phyloP scores from a whole-genome alignment of 139 green algal species.

The Gonium pectorale region DNA sequence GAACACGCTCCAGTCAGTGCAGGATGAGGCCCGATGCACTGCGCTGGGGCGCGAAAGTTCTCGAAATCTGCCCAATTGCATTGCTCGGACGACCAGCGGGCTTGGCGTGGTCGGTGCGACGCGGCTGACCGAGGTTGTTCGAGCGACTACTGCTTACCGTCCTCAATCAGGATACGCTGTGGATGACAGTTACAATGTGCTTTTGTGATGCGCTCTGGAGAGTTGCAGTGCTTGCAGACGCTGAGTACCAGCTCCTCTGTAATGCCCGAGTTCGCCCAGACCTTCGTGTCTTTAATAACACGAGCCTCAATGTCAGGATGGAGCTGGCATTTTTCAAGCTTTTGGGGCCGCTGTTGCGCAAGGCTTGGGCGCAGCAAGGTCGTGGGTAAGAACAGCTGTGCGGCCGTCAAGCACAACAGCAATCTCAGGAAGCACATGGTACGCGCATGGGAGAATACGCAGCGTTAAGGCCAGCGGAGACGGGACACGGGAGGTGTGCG shows the following conservation, averaged over 20 bases:
- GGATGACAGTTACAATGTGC: neutral
- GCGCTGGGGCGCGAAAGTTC: neutral
- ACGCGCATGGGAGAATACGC: too few relatives aligned
- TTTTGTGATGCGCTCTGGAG: neutral
- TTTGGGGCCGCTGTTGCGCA: too few relatives aligned
- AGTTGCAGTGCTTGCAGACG: slow-evolving; percentile 8
- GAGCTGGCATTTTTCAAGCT: neutral
- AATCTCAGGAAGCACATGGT: too few relatives aligned
- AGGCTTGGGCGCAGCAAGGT: too few relatives aligned
- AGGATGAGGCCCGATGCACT: neutral
- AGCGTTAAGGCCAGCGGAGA: too few relatives aligned
- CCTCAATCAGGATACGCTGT: slow-evolving; percentile 11
- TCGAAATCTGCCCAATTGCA: neutral
- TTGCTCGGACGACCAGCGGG: neutral
- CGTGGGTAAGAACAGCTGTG: too few relatives aligned
- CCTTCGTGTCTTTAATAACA: neutral
- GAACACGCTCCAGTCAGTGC: neutral
- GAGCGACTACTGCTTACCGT: neutral
- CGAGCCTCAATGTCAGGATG: slow-evolving; percentile 22
- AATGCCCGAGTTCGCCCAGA: slow-evolving; percentile 6
- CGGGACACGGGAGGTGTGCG: too few relatives aligned
- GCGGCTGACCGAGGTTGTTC: neutral
- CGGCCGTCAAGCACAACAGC: too few relatives aligned
- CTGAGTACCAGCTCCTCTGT: slow-evolving; percentile 10
- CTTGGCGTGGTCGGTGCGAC: neutral